These are phyloP conservation scores for apple (Malus domestica) DNA, from an alignment of 306 rosid species.

Conservation along the genomic window ASM211411v1 NC_041792.1:2649001-2649500, in stretches of 20 bases:
- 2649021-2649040: conserved; percentile 83
- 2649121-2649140: not conserved
- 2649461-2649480: conserved; percentile 31
- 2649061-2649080: conserved; percentile 84
- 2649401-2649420: too few relatives aligned
- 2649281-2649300: too few relatives aligned
- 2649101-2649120: not conserved
- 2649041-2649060: conserved; percentile 72
- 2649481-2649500: conserved; percentile 76
- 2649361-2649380: not conserved
- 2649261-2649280: not conserved
- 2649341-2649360: not conserved
- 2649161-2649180: not conserved
- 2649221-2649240: not conserved
- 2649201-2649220: not conserved
- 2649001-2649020: conserved; percentile 92
- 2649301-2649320: too few relatives aligned
- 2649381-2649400: not conserved
- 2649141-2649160: not conserved
- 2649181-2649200: not conserved
- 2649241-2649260: not conserved
- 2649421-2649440: not conserved
- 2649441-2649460: not conserved
- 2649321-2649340: not conserved
- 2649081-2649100: conserved; percentile 7